Evolutionary conservation across 805 yeast genomes (phyloP), one percentile per base, ranked within the genome.

Genomic region (Hanseniaspora vineae): DNA sequence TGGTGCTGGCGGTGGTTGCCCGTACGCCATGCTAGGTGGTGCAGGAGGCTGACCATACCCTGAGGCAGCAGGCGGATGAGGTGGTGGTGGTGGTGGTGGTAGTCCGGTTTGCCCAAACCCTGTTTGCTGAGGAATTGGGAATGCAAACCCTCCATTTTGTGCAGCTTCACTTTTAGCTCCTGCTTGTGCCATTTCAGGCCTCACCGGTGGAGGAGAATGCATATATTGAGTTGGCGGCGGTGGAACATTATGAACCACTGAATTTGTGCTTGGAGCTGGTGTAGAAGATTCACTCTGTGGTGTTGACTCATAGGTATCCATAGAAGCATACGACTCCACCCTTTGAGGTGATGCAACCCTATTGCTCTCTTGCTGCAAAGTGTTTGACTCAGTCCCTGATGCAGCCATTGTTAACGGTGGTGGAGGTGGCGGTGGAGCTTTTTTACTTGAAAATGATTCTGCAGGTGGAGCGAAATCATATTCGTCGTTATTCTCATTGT

Each of bases 61-160:
- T 23, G 29, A 1, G 31, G 12, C 31, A 15, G 13, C 29, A 23
- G 29, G 29, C 8, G 29, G 29, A 23, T 23, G 29, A 23, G 18
- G 17, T n/a, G 35, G 44, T 8, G 39, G 40, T 40, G 35, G 35
- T 19, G 29, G 32, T 19, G 42, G 42, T 40, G 39, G 37, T 17
- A 14, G 32, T 20, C 20, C 42, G 2, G 32, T 44, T 19, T 23
- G 47, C 8, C 42, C 39, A 39, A 31, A 35, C 20, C 17, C 13
- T 42, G 23, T 6, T 37, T 37, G 40, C 29, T 23, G 29, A 10
- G 40, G 40, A n/a, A 37, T 37, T 37, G 40, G 40, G 40, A 37
- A 37, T 3, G 40, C 40, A 37, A n/a, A 2, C 54, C 46, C n/a
- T 58, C 58, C 39, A 57, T 55, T 18, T 40, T 44, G 23, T 31